phyloP scores from a whole-genome alignment of 225 moss, liverwort and hornwort species.

The Sphagnum tenellum region DNA sequence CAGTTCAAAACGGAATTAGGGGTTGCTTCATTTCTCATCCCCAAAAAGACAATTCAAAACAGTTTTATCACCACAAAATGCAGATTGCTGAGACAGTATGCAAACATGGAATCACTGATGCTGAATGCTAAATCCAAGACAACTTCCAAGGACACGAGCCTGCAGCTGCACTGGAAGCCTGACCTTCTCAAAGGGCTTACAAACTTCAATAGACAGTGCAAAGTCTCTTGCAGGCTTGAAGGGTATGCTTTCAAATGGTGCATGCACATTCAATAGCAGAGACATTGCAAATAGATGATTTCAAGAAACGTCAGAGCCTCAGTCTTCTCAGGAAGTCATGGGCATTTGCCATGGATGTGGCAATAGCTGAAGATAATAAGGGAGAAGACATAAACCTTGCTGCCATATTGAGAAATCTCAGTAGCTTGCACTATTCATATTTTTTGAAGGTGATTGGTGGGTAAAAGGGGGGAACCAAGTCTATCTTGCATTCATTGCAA shows the following conservation, averaged over 20 bases:
- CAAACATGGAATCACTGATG: slow-evolving; percentile 10
- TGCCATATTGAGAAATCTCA: slow-evolving; percentile 56
- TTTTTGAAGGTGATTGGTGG: slow-evolving; percentile 66
- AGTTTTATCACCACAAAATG: slow-evolving; percentile 9
- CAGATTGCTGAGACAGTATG: slow-evolving; percentile 18
- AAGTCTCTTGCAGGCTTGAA: slow-evolving; percentile 53
- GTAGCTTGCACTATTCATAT: slow-evolving; percentile 71
- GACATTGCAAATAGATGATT: slow-evolving; percentile 74
- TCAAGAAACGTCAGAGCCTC: slow-evolving; percentile 43
- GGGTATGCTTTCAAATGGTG: slow-evolving; percentile 62
- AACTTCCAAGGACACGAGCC: slow-evolving; percentile 26
- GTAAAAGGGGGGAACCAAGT: slow-evolving; percentile 54
- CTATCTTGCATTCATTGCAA: slow-evolving; percentile 46
- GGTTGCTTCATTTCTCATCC: too few relatives aligned
- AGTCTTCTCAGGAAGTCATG: slow-evolving; percentile 47
- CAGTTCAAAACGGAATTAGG: too few relatives aligned
- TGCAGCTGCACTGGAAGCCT: slow-evolving; percentile 39
- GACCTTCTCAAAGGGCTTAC: slow-evolving; percentile 28
- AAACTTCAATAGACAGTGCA: slow-evolving; percentile 31
- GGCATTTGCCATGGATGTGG: slow-evolving; percentile 36
- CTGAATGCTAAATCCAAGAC: slow-evolving; percentile 12
- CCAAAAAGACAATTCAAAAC: too few relatives aligned
- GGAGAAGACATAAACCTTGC: slow-evolving; percentile 48
- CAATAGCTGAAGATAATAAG: slow-evolving; percentile 59
- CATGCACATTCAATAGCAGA: slow-evolving; percentile 58